Evolutionary conservation across 108 stramenopile genomes (phyloP), one percentile per base, ranked within the genome.

Genomic region (Cyclotella distinguenda): DNA sequence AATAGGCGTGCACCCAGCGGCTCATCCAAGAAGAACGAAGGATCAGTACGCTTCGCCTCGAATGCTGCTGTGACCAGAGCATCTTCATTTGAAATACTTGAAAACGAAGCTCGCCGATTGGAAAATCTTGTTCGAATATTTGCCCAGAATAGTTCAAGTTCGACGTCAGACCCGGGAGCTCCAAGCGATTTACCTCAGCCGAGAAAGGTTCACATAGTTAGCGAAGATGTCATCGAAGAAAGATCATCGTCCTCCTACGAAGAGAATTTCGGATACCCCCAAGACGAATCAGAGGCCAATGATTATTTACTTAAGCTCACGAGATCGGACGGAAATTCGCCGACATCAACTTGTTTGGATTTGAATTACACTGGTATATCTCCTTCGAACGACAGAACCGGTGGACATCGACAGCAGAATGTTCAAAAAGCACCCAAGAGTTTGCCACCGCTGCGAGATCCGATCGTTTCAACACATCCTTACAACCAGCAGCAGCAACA

Each of bases 41-140:
- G n/a, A n/a, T n/a, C n/a, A n/a, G n/a, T n/a, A n/a, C n/a, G n/a
- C 50, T 4, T 30, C 40, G 21, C 60, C 11, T 10, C 19, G 18
- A 28, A 21, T 18, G 12, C 27, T 19, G 13, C 27, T 18, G 23
- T 6, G 7, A 60, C 52, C 39, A 44, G 45, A 26, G 32, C 51
- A 9, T 62, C 70, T 18, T 72, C 70, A 33, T 18, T 51, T n/a
- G 8, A 26, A 27, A 54, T 30, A 34, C 23, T 63, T 0, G 74
- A 76, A 45, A 48, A 61, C 16, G 74, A 76, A 64, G 64, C 62
- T 51, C 66, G 46, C 31, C 74, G 74, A 9, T 63, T 76, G 46
- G 74, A 76, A 44, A 58, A 53, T 30, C 28, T 76, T 8, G 34
- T 62, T 27, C 33, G 56, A 8, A 68, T 76, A 15, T 76, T 68